Percentiles rank a stretch among this genome's conserved stretches.
Evolutionary conservation across 164 flowering plant genomes (phyloP).

Genomic region (Berberis thunbergii): DNA sequence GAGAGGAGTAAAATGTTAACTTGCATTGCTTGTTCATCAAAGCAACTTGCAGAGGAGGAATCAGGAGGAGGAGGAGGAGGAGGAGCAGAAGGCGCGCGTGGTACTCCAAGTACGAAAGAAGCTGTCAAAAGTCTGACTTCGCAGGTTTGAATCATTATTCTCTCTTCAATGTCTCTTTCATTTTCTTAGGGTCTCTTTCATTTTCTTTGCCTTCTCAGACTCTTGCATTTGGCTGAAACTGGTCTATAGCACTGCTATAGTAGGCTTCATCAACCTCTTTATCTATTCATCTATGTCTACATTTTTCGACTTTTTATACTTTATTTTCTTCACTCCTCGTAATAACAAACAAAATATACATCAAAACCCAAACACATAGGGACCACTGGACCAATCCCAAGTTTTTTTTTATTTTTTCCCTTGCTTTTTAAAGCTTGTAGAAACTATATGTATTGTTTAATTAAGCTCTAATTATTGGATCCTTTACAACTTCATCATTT

Average conservation of each 20-base stretch:
- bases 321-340: neutral
- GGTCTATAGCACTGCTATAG: neutral
- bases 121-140: constrained; percentile 90
- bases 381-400: constrained; percentile 3
- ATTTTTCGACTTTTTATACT: neutral
- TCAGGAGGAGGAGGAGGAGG: constrained; percentile 27
- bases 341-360: constrained; percentile 14
- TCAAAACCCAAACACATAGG: neutral
- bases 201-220: neutral
- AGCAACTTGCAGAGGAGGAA: constrained; percentile 46
- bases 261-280: neutral
- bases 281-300: constrained; percentile 3
- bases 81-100: constrained; percentile 45
- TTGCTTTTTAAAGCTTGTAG: neutral
- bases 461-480: too few species aligned
- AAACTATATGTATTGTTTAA: neutral
- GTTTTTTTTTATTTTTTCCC: neutral
- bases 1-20: constrained; percentile 50
- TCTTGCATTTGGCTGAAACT: neutral
- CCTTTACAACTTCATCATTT: too few species aligned
- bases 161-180: neutral
- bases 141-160: constrained; percentile 47
- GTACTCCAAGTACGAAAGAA: constrained; percentile 74
- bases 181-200: neutral
- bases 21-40: constrained; percentile 75